Evolutionary conservation across 441 rosid genomes (phyloP), one percentile per base, ranked within the genome.

Genomic region (Corymbia calophylla): DNA sequence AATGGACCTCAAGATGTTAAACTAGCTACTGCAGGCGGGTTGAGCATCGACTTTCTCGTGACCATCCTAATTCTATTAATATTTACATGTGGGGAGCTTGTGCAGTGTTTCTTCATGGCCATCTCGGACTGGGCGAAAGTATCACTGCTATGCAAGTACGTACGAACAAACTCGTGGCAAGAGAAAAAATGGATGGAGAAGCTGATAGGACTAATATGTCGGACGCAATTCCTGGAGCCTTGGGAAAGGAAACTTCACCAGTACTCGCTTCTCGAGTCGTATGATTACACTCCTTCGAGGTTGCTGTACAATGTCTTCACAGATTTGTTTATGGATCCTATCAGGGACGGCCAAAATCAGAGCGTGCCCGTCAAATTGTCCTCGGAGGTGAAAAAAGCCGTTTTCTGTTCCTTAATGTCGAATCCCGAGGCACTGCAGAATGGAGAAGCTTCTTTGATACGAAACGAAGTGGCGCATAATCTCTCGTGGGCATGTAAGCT

Each of bases 391-490:
- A 66, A 31, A n/a, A 31, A 66, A 0, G 77, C 77, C 77, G 77
- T 31, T 66, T 8, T 66, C 3, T 10, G 21, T 66, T 66, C 44
- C 8, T 66, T 31, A 31, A 66, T 16, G 39, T 66, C 44, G 23
- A 66, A 66, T 66, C 2, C 0, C 10, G 10, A 0, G 77, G 39
- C 21, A 31, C 5, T 31, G 77, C 9, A 66, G 77, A 66, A 66
- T 66, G 77, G 77, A 66, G 12, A 66, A 66, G 77, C 77, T 31
- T 66, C 44, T 66, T 66, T 66, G 77, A 31, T 17, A 31, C 44
- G 21, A 0, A 66, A 66, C 11, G 9, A 17, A 1, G 1, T 66
- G 66, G 66, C 12, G 39, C 21, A 0, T 18, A 2, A 31, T 11
- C 0, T 66, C 39, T 31, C 19, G 1, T 66, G 77, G 77, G 77